Base-by-base conservation (phyloP, 2,329 filamentous ascomycete species). In the Mollisia scopiformis region DNA sequence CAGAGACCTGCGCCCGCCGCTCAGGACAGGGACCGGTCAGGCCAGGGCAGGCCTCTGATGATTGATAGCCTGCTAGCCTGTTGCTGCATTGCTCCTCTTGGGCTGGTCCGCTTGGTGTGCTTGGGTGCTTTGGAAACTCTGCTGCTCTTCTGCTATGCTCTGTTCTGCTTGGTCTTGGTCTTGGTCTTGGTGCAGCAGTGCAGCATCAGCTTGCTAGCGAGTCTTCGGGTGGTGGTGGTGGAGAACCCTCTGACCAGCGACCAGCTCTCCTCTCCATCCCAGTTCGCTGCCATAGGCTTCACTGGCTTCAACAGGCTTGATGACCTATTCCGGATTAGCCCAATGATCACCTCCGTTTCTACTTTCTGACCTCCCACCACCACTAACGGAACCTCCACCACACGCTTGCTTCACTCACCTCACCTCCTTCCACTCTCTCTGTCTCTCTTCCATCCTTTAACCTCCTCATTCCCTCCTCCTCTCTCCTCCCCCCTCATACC, bases 401-500 rank as follows among this genome's bases (percentile, higher is more conserved):
- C 43, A 5, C 10, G 10, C 11, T 25, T 10, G 25, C 46, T 58
- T 62, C 49, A 59, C 53, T 56, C 60, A 56, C 63, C 54, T 57
- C 51, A 51, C 58, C 55, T 61, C 58, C 57, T 61, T n/a, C n/a
- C n/a, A n/a, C n/a, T n/a, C n/a, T 28, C 43, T 47, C 43, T 4
- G 21, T 25, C 11, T 25, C 21, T 47, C 46, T 58, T 62, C 49
- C 61, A 54, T 56, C 60, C 57, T 63, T 56, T 57, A 54, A 51
- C 58, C 55, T 61, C 58, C 57, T 61, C 59, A 47, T 31, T 51
- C 50, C 31, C 60, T 62, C 62, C 55, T 49, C 60, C 61, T 61
- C 55, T 49, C 53, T 59, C 55, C 53, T 53, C 57, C 50, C 51
- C 58, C 59, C 66, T 58, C 62, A 30, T 53, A 62, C 57, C 63